A percentile compares a stretch with the other conserved stretches of the same genome.
These are phyloP conservation scores for Yamadazyma paraphyllophila DNA, from an alignment of 805 yeast genomes.

Conservation along the genomic window DNA sequence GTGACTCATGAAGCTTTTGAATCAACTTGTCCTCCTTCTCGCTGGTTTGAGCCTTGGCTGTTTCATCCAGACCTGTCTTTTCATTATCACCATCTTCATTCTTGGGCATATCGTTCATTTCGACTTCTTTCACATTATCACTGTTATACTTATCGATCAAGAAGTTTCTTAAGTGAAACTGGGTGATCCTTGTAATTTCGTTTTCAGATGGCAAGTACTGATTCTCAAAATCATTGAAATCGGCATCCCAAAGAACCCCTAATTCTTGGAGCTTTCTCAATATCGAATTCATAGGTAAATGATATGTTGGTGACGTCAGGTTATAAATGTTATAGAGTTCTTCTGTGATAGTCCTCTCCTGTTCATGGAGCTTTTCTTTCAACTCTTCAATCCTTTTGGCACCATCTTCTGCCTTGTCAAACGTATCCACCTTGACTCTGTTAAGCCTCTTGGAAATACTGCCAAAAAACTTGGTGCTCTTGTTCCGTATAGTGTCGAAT, in stretches of 20 bases:
- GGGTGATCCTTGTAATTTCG: conserved; percentile 87
- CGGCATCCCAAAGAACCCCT: conserved; percentile 85
- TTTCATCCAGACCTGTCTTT: background rate
- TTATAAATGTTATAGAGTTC: conserved; percentile 54
- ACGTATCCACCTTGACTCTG: conserved; percentile 73
- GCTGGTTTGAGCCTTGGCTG: background rate
- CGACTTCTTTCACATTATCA: conserved; percentile 20
- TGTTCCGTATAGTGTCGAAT: conserved; percentile 50
- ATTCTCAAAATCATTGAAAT: conserved; percentile 75
- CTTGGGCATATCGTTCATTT: conserved; percentile 16
- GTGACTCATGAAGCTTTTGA: conserved; percentile 15
- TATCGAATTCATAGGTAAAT: conserved; percentile 66
- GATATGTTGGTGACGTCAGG: conserved; percentile 58
- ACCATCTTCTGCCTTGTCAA: conserved; percentile 72
- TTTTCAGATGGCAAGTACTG: conserved; percentile 85
- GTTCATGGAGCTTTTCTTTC: conserved; percentile 50
- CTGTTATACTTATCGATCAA: conserved; percentile 51
- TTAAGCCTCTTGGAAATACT: conserved; percentile 68
- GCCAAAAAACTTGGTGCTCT: conserved; percentile 61
- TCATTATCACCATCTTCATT: conserved; percentile 9
- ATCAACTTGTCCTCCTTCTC: conserved; percentile 3
- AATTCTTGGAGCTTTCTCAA: conserved; percentile 72
- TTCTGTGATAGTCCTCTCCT: conserved; percentile 44
- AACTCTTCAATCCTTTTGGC: conserved; percentile 55
- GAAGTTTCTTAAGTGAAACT: conserved; percentile 76